Evolutionary conservation across 192 early-diverging fungal species (phyloP).

Genomic region (Jimgerdemannia flammicorona): DNA sequence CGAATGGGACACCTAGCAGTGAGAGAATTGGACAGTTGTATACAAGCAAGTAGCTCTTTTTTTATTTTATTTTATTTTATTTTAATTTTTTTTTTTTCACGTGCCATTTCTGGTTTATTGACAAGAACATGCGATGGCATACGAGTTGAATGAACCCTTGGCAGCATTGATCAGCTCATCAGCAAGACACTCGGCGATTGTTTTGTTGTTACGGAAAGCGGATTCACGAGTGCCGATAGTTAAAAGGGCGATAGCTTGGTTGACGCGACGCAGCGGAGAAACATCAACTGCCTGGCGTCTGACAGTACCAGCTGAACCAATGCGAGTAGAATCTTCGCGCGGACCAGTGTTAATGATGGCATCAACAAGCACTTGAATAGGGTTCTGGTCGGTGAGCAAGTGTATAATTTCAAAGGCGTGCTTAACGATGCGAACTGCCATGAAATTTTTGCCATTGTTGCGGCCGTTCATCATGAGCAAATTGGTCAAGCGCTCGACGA

Average conservation of each 20-base stretch:
- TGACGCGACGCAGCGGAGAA: constrained; percentile 95
- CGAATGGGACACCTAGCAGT: too few relatives aligned
- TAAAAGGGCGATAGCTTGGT: constrained; percentile 92
- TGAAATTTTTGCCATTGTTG: constrained; percentile 99
- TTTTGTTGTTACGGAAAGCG: constrained; percentile 99
- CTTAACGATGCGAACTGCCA: constrained; percentile 98
- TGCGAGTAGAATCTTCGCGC: constrained; percentile 98
- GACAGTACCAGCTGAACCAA: constrained; percentile 95
- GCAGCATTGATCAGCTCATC: constrained; percentile 99
- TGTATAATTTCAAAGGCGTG: constrained; percentile 99
- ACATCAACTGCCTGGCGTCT: constrained; percentile 99
- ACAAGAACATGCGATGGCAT: constrained; percentile 67
- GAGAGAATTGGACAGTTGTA: too few relatives aligned
- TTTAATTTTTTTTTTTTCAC: too few relatives aligned
- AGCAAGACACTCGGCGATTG: constrained; percentile 98
- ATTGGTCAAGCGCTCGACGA: constrained; percentile 98
- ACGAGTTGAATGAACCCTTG: constrained; percentile 97
- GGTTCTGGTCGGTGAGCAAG: constrained; percentile 97
- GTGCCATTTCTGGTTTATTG: too few relatives aligned
- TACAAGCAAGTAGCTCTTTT: too few relatives aligned
- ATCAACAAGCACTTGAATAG: constrained; percentile 96
- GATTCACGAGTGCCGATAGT: constrained; percentile 97
- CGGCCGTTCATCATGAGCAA: constrained; percentile 99
- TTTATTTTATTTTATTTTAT: too few relatives aligned
- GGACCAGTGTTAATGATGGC: constrained; percentile 99